Conservation (phyloP, 805 yeast genomes). For the Yarrowia sp. region DNA sequence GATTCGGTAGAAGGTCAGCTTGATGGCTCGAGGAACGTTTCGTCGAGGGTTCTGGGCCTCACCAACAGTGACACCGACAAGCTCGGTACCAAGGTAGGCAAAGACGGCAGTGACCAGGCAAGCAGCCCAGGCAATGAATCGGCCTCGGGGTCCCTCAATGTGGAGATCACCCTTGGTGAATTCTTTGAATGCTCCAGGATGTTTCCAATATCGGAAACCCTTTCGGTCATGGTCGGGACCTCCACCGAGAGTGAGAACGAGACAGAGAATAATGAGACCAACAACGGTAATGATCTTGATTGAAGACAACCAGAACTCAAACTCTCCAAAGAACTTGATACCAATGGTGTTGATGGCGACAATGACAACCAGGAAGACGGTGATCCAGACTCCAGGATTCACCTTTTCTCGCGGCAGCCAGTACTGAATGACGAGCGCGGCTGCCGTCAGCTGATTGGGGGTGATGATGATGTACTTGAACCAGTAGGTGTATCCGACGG, state of each 20-base stretch:
- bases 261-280: slow-evolving; percentile 63
- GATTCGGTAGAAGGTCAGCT: slow-evolving; percentile 67
- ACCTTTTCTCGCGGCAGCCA: slow-evolving; percentile 47
- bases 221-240: slow-evolving; percentile 70
- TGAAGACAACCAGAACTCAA: slow-evolving; percentile 49
- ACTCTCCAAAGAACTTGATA: slow-evolving; percentile 52
- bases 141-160: slow-evolving; percentile 50
- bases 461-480: slow-evolving; percentile 56
- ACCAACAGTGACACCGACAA: slow-evolving; percentile 69
- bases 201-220: slow-evolving; percentile 67
- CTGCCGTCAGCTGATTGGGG: slow-evolving; percentile 66
- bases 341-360: slow-evolving; percentile 52
- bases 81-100: slow-evolving; percentile 69
- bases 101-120: slow-evolving; percentile 65
- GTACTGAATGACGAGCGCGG: slow-evolving; percentile 52
- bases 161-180: slow-evolving; percentile 43
- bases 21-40: slow-evolving; percentile 69
- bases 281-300: slow-evolving; percentile 61
- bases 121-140: slow-evolving; percentile 60
- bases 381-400: slow-evolving; percentile 53
- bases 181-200: slow-evolving; percentile 63
- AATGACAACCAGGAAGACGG: slow-evolving; percentile 51
- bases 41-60: slow-evolving; percentile 69
- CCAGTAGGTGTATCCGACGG: slow-evolving; percentile 62
- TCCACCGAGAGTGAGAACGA: slow-evolving; percentile 69